Evolutionary conservation across 257 asterid species (phyloP).

Genomic region (Coffea canephora): DNA sequence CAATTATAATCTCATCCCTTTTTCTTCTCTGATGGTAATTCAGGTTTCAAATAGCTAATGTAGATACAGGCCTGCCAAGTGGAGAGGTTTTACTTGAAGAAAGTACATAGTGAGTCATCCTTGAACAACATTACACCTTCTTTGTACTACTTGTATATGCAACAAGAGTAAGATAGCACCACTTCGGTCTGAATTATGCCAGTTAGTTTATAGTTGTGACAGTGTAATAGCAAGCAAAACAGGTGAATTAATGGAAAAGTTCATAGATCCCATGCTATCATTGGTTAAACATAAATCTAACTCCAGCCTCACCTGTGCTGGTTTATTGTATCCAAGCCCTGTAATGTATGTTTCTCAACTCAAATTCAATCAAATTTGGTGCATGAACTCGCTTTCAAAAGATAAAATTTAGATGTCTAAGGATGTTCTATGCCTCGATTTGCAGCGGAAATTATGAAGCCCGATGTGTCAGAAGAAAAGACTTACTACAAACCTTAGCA

Average conservation of each 20-base stretch:
- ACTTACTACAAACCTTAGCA: slow-evolving; percentile 49
- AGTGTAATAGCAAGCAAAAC: neutral
- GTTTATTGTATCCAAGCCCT: neutral
- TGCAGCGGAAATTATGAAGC: slow-evolving; percentile 46
- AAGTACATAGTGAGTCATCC: slow-evolving; percentile 30
- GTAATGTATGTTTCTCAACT: neutral
- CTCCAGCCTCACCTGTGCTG: neutral
- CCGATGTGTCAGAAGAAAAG: slow-evolving; percentile 63
- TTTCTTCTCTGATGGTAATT: neutral
- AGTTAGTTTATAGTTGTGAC: neutral
- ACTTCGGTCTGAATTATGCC: neutral
- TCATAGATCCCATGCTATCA: neutral
- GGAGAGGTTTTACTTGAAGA: slow-evolving; percentile 20
- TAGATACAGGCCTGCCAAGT: slow-evolving; percentile 32
- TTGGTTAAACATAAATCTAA: neutral
- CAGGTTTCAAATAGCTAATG: slow-evolving; percentile 39
- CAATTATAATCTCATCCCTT: neutral
- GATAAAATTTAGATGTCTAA: slow-evolving; percentile 7
- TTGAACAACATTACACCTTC: neutral
- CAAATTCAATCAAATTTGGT: neutral
- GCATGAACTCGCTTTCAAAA: neutral
- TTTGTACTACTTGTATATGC: neutral
- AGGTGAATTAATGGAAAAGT: neutral
- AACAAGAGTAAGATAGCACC: neutral
- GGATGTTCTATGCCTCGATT: neutral